These are phyloP conservation scores for Schizochytrium sp. DNA, from an alignment of 108 stramenopile species.

Conservation along the genomic window DNA sequence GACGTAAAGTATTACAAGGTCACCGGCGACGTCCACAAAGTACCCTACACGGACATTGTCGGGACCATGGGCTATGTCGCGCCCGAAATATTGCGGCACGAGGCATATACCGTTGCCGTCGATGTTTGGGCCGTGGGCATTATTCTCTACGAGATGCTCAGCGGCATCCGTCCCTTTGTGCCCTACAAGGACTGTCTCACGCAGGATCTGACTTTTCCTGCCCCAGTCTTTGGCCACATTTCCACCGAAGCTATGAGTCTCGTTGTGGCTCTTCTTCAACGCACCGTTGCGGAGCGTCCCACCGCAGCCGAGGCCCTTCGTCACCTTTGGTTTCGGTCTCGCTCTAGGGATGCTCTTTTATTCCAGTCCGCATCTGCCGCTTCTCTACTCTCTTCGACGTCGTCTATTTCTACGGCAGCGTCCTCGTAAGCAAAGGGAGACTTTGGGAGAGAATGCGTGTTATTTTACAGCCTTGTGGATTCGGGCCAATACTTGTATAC, in stretches of 20 bases:
- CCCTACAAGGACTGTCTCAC: not conserved
- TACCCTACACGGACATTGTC: conserved; percentile 67
- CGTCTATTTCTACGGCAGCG: too few species aligned
- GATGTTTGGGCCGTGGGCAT: conserved; percentile 96
- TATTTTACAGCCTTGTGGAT: too few species aligned
- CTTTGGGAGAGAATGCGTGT: too few species aligned
- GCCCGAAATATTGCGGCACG: conserved; percentile 24
- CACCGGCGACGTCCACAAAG: conserved; percentile 20
- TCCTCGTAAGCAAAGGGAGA: too few species aligned
- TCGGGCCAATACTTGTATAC: too few species aligned
- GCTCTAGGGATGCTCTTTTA: not conserved
- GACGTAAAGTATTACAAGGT: conserved; percentile 37
- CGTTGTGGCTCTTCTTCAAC: not conserved
- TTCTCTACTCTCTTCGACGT: too few species aligned
- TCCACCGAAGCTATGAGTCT: not conserved
- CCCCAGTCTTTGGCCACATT: not conserved
- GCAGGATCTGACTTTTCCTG: not conserved
- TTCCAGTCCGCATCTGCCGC: not conserved
- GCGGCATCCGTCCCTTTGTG: conserved; percentile 62
- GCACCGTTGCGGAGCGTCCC: not conserved
- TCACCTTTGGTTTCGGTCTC: not conserved
- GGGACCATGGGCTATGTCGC: conserved; percentile 70
- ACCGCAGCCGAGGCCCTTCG: not conserved
- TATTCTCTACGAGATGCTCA: conserved; percentile 84
- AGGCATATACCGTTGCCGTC: conserved; percentile 32